These are phyloP conservation scores for Liriodendron chinense DNA, from an alignment of 164 flowering plant species.

Conservation along the genomic window DNA sequence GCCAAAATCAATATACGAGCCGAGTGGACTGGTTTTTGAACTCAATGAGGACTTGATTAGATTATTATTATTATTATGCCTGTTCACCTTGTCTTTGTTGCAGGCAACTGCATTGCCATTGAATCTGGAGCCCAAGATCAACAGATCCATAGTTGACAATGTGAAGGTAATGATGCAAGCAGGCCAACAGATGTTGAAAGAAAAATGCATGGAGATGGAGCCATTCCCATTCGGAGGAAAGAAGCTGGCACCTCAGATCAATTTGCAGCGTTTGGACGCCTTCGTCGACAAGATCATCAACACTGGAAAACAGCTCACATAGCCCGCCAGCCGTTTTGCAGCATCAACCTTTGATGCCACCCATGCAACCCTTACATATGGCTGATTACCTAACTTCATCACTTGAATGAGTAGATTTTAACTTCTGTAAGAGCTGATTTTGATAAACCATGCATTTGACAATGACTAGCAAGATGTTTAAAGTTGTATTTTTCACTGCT, in stretches of 20 bases:
- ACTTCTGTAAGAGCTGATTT: too few species aligned
- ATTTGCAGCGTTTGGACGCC: constrained; percentile 66
- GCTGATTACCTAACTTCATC: too few species aligned
- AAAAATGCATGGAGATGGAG: constrained; percentile 75
- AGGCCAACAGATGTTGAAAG: constrained; percentile 37
- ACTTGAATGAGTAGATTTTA: too few species aligned
- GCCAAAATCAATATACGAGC: background rate
- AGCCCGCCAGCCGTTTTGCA: too few species aligned
- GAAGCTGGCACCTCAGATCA: constrained; percentile 79
- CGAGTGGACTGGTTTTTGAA: background rate
- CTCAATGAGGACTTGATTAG: background rate
- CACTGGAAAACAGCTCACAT: too few species aligned
- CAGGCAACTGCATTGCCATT: constrained; percentile 52
- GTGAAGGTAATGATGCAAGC: background rate
- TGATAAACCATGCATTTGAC: too few species aligned
- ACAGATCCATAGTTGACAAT: constrained; percentile 16
- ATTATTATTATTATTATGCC: background rate
- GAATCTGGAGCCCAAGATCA: constrained; percentile 19
- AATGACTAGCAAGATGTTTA: too few species aligned
- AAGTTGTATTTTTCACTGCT: too few species aligned
- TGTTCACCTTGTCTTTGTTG: constrained; percentile 7
- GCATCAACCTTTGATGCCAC: too few species aligned
- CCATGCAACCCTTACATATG: too few species aligned
- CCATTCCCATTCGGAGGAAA: constrained; percentile 98
- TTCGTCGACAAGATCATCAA: constrained; percentile 39